Evolutionary conservation across 257 asterid species (phyloP).

Genomic region (Rehmannia glutinosa): DNA sequence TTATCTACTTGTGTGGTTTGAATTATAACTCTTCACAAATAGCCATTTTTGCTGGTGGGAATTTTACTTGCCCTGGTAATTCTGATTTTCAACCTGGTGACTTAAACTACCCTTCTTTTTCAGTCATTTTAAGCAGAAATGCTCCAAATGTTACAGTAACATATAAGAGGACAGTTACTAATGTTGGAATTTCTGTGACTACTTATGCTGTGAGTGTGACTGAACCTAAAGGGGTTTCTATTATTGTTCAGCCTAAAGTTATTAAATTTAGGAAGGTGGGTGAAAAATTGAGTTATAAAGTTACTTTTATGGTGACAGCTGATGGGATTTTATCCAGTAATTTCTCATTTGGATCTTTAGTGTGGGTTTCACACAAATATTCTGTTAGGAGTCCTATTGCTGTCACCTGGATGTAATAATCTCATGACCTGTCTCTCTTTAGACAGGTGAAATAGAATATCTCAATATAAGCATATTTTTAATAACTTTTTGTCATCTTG

Average conservation of each 20-base stretch:
- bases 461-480: background rate
- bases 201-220: conserved; percentile 32
- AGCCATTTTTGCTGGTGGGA: conserved; percentile 30
- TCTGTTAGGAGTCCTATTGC: conserved; percentile 68
- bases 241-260: conserved; percentile 42
- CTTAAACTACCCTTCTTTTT: conserved; percentile 77
- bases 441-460: background rate
- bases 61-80: conserved; percentile 38
- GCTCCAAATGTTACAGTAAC: conserved; percentile 19
- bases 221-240: conserved; percentile 42
- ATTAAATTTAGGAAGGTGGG: conserved; percentile 43
- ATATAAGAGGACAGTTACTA: conserved; percentile 52
- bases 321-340: conserved; percentile 16
- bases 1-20: conserved; percentile 46
- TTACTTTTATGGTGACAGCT: conserved; percentile 31
- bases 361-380: conserved; percentile 44
- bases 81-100: conserved; percentile 41
- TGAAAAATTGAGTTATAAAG: conserved; percentile 47
- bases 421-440: background rate
- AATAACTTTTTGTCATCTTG: background rate
- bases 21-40: conserved; percentile 56
- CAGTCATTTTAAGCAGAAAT: conserved; percentile 27
- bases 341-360: conserved; percentile 50
- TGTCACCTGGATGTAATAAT: conserved; percentile 46
- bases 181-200: conserved; percentile 51